Evolutionary conservation across 2,329 filamentous ascomycete genomes (phyloP).

Genomic region (Neobulgaria alba): DNA sequence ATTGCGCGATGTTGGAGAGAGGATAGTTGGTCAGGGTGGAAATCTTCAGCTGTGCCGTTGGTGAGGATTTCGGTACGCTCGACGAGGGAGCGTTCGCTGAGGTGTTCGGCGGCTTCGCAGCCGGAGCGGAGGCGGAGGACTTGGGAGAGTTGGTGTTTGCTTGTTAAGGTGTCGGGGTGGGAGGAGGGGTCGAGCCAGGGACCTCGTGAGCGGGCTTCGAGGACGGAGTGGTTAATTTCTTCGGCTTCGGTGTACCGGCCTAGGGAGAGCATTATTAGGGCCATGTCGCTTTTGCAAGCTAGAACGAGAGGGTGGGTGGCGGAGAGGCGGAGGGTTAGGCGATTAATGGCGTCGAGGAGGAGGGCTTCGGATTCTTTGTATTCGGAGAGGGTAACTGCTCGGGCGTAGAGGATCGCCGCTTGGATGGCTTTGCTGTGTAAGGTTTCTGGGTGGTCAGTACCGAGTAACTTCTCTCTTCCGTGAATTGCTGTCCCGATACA

Average conservation of each 20-base stretch:
- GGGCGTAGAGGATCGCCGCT: conserved; percentile 15
- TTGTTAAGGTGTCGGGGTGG: conserved; percentile 23
- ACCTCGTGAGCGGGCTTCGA: conserved; percentile 14
- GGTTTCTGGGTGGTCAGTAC: conserved; percentile 19
- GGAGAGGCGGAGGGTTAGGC: conserved; percentile 11
- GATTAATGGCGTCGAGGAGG: conserved; percentile 13
- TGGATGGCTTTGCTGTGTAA: conserved; percentile 18
- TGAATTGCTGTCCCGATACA: conserved; percentile 16
- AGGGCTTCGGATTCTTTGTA: conserved; percentile 19
- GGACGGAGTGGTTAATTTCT: conserved; percentile 14
- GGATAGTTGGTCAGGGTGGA: conserved; percentile 22
- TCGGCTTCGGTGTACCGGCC: conserved; percentile 21
- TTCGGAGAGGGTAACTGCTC: conserved; percentile 13
- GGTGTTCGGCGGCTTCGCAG: conserved; percentile 16
- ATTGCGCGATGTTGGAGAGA: conserved; percentile 22
- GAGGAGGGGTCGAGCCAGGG: conserved; percentile 19
- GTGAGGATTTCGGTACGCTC: conserved; percentile 19
- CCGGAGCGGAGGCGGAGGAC: conserved; percentile 17
- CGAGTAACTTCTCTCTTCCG: conserved; percentile 16
- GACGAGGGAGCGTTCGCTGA: conserved; percentile 16
- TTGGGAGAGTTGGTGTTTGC: conserved; percentile 20
- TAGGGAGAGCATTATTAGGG: conserved; percentile 15
- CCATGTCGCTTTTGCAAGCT: conserved; percentile 17
- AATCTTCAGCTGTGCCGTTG: conserved; percentile 17
- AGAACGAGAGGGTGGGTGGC: conserved; percentile 18